Conservation (phyloP, 1,139 yeast genomes). For the Pichia sp. region DNA sequence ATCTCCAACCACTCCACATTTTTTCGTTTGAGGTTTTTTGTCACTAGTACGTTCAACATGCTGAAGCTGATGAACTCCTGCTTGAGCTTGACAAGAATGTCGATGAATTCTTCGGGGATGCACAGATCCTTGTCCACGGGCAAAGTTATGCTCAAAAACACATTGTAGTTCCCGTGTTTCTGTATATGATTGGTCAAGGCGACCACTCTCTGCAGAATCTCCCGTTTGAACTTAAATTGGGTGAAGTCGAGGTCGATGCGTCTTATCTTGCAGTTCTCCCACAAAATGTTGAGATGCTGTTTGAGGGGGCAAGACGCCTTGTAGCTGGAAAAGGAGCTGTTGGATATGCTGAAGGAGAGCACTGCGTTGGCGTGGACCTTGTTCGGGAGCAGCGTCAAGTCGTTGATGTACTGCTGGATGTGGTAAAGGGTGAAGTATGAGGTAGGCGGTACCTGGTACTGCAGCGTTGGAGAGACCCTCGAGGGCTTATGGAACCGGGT, state of each 20-base stretch:
- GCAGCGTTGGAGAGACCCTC: constrained; percentile 3
- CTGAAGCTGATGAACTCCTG: constrained; percentile 16
- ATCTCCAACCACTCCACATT: constrained; percentile 15
- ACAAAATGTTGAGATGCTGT: constrained; percentile 15
- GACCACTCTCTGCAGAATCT: constrained; percentile 9
- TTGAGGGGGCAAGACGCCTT: background rate
- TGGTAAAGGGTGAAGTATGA: constrained; percentile 11
- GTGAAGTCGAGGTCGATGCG: constrained; percentile 20
- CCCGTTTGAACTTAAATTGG: constrained; percentile 11
- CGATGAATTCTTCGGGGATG: constrained; percentile 9
- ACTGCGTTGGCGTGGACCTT: constrained; percentile 8
- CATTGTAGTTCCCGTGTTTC: constrained; percentile 13
- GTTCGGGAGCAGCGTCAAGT: constrained; percentile 8
- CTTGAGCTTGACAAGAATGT: constrained; percentile 6
- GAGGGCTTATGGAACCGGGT: constrained; percentile 4
- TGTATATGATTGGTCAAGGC: constrained; percentile 14
- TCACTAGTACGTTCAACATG: constrained; percentile 16
- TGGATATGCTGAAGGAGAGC: constrained; percentile 12
- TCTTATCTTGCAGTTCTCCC: constrained; percentile 12
- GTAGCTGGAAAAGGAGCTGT: constrained; percentile 11
- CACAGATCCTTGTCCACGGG: constrained; percentile 8
- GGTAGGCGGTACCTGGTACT: constrained; percentile 16
- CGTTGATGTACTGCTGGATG: constrained; percentile 12
- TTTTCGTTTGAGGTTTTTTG: constrained; percentile 14
- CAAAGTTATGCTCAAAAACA: constrained; percentile 13